Evolutionary conservation across 345 rosid genomes (phyloP), one percentile per base, ranked within the genome.

Genomic region (Sisymbrium irio): DNA sequence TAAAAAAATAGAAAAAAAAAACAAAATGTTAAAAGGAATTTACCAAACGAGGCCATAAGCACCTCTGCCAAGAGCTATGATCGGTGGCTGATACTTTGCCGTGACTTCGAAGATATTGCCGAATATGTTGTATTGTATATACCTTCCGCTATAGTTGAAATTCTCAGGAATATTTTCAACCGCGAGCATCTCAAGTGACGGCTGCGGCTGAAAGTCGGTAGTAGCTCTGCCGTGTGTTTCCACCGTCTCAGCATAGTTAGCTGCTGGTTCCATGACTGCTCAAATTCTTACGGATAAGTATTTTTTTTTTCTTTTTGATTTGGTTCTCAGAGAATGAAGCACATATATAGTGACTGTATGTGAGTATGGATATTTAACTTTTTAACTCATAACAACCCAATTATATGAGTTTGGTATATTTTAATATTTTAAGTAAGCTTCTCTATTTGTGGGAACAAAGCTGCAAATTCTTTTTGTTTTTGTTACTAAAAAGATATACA

Each of bases 41-140:
- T 76, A 93, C 98, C 98, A 93, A 71, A 91, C 92, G 78, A 89
- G 79, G 75, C 97, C 97, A 72, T 83, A 91, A 6, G 92, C 94
- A 18, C 97, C 98, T 50, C 83, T 89, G 33, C 98, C 98, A 79
- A 91, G 82, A 42, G 92, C 88, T 84, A 76, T 67, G 54, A 88
- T 88, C 36, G 93, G 94, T 44, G 98, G 92, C 79, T 81, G 83
- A 73, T 93, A 91, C 81, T 93, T 93, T 50, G 92, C 81, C 1
- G 97, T 84, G 71, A 91, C 88, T 79, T 89, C 92, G 44, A 93
- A 91, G n/a, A 86, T 85, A 72, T 81, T 83, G 6, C 91, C 96
- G 66, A 74, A 78, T 3, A 91, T 75, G 78, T 85, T 88, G 73
- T 93, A 91, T 53, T 82, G 94, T 35, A 89, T 81, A 69, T 88